Evolutionary conservation across 2,329 filamentous ascomycete species (phyloP), one percentile per base, ranked within the genome.

Genomic region (Beauveria asiatica): DNA sequence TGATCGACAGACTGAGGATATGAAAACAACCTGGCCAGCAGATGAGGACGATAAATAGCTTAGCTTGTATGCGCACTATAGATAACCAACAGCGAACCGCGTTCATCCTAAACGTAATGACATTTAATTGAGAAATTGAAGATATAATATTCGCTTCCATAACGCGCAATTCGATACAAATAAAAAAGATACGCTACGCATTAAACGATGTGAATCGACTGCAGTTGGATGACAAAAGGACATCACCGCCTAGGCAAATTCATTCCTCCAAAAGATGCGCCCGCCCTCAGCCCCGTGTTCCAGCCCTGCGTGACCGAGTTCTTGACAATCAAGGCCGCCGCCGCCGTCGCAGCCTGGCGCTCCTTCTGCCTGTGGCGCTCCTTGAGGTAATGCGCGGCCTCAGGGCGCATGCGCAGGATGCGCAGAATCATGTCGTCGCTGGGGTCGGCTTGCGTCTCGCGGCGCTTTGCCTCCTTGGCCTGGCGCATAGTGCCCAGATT

Each of bases 371-470:
- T 83, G 70, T 91, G 92, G 46, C 94, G 81, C 73, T 97, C 93
- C 69, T 90, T 90, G 62, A 99, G 80, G 74, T 99, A 99, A 39
- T 83, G 78, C 53, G 86, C 83, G 3, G 94, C 94, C 75, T 97
- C 94, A 2, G 92, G 91, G 58, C 94, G 81, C 94, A 99, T 99
- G 56, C 94, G 83, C 65, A 99, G 75, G 65, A 99, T 99, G 21
- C 94, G 83, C 67, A 99, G 74, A 65, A 99, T 97, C 89, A 97
- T 97, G 71, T 99, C 94, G 73, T 99, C 94, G 71, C 88, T 96
- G 1, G 94, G 93, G 71, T 97, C 94, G 1, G 94, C 93, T 71
- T 99, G 94, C 1, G 92, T 91, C 72, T 97, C 93, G 67, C 92
- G 92, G 64, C 94, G 83, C 77, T 96, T 97, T 74, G 96, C 93